phyloP scores from a whole-genome alignment of 2,329 filamentous ascomycete genomes.

The Fusarium beomiforme region DNA sequence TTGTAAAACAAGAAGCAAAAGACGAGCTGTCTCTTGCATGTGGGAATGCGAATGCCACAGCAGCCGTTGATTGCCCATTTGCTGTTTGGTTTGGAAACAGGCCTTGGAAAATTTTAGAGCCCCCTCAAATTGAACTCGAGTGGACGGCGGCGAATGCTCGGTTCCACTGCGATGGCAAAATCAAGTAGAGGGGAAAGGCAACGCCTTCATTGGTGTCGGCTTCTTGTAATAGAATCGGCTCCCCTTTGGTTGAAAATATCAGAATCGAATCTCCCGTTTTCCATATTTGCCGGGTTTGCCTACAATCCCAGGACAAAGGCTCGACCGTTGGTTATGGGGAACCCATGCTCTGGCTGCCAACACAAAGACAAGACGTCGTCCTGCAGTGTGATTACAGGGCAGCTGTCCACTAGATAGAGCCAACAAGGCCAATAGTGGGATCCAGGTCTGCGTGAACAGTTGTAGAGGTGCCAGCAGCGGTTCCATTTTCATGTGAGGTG shows the following conservation, averaged over 20 bases:
- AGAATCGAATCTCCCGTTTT: slow-evolving; percentile 29
- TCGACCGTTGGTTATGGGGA: slow-evolving; percentile 17
- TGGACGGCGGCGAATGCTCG: slow-evolving; percentile 33
- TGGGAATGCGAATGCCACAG: slow-evolving; percentile 39
- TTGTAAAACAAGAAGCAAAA: slow-evolving; percentile 5
- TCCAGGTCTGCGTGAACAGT: slow-evolving; percentile 15
- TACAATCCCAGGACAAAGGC: slow-evolving; percentile 17
- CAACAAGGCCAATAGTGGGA: slow-evolving; percentile 33
- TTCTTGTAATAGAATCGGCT: slow-evolving; percentile 2
- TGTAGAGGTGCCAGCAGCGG: slow-evolving; percentile 25
- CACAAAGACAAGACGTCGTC: slow-evolving; percentile 10
- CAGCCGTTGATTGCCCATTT: slow-evolving; percentile 2
- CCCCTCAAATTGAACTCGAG: slow-evolving; percentile 25
- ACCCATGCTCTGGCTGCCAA: slow-evolving; percentile 23
- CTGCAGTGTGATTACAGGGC: slow-evolving; percentile 23
- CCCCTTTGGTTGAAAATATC: slow-evolving; percentile 3
- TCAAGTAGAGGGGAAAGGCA: slow-evolving; percentile 15
- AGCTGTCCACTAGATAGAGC: slow-evolving; percentile 20
- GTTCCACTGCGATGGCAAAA: slow-evolving; percentile 38
- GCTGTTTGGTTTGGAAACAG: slow-evolving; percentile 8
- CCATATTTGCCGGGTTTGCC: slow-evolving; percentile 5
- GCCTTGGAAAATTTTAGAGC: slow-evolving; percentile 15
- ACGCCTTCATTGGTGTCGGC: slow-evolving; percentile 37
- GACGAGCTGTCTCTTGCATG: slow-evolving; percentile 37
- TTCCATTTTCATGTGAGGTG: slow-evolving; percentile 31